These are phyloP conservation scores for Wallacemonas collosoma DNA, from an alignment of 208 protist genomes.

Conservation along the genomic window DNA sequence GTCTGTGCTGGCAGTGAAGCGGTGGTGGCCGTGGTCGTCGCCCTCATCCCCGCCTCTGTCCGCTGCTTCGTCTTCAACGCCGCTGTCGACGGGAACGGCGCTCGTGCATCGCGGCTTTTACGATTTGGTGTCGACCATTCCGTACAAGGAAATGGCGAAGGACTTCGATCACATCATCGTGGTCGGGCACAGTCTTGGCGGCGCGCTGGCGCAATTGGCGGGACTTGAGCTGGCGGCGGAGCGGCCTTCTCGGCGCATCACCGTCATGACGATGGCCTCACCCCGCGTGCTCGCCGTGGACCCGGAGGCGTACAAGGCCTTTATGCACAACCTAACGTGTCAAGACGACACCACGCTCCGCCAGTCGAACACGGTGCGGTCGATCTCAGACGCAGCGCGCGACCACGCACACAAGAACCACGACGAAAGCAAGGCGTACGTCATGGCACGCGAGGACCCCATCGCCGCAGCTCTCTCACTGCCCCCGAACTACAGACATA, in stretches of 20 bases:
- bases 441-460: constrained; percentile 11
- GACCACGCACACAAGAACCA: not conserved
- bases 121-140: constrained; percentile 48
- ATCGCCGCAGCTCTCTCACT: constrained; percentile 29
- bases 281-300: constrained; percentile 52
- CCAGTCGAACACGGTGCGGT: too few species aligned
- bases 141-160: constrained; percentile 38
- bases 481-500: constrained; percentile 57
- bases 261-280: constrained; percentile 64
- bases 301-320: constrained; percentile 19
- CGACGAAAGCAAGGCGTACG: not conserved
- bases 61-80: not conserved
- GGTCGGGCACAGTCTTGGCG: constrained; percentile 65
- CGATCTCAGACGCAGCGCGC: too few species aligned
- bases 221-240: constrained; percentile 55
- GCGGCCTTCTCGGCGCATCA: constrained; percentile 50
- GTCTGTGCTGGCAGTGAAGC: too few species aligned
- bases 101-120: constrained; percentile 51
- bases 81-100: not conserved
- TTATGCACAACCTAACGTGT: not conserved
- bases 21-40: not conserved
- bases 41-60: not conserved
- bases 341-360: too few species aligned
- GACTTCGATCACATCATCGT: constrained; percentile 66
- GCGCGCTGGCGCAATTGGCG: constrained; percentile 61